These are phyloP conservation scores for Leccinum pellstonianum DNA, from an alignment of 768 basidiomycete species.

Conservation along the genomic window DNA sequence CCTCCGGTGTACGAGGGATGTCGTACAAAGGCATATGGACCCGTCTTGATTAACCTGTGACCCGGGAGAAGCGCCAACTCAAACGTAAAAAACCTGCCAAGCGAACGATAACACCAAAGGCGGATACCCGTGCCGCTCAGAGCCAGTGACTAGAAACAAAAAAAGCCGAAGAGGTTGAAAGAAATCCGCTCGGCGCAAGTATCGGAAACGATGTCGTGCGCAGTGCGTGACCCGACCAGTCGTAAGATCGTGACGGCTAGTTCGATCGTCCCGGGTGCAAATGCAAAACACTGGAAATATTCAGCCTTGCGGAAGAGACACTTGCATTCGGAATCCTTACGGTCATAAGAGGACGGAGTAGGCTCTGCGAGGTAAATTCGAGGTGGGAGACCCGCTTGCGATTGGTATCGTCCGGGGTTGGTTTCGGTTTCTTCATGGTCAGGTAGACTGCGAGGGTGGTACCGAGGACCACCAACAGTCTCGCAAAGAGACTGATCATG, in stretches of 20 bases:
- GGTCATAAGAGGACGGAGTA: slow-evolving; percentile 1
- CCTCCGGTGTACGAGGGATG: slow-evolving; percentile 17
- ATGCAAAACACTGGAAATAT: background rate
- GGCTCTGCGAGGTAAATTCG: background rate
- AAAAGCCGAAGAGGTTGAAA: background rate
- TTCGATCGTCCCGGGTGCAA: slow-evolving; percentile 5
- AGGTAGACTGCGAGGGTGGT: background rate
- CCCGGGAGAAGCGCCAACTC: slow-evolving; percentile 26
- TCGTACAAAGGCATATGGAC: slow-evolving; percentile 13
- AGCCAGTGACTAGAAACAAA: slow-evolving; percentile 11
- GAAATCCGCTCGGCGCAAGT: slow-evolving; percentile 11
- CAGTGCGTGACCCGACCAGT: background rate
- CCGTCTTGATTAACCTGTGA: slow-evolving; percentile 15
- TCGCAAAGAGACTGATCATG: background rate
- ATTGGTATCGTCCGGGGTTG: background rate
- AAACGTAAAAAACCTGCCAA: slow-evolving; percentile 42
- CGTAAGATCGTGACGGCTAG: background rate
- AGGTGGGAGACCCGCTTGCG: background rate
- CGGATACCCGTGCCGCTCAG: slow-evolving; percentile 33
- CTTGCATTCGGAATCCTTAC: background rate
- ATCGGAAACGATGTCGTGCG: background rate
- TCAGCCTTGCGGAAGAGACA: background rate
- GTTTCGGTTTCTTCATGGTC: slow-evolving; percentile 4
- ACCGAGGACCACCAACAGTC: background rate
- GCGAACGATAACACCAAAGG: slow-evolving; percentile 35